A percentile compares a stretch with the other conserved stretches of the same genome.
These are phyloP conservation scores for Colletotrichum plurivorum DNA, from an alignment of 2,329 filamentous ascomycete species.

Conservation along the genomic window DNA sequence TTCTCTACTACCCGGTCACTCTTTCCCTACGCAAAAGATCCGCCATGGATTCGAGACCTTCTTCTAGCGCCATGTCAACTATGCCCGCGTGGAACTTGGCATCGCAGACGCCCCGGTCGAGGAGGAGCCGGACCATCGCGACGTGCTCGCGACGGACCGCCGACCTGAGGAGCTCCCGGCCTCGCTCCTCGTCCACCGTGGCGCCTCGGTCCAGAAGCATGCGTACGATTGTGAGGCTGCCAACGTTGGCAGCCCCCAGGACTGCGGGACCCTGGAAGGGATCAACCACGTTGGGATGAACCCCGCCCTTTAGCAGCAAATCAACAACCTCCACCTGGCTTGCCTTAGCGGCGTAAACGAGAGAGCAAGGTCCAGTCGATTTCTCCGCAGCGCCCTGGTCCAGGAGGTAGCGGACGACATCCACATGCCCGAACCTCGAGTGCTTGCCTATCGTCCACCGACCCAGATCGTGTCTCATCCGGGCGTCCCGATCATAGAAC, in stretches of 20 bases:
- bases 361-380: background rate
- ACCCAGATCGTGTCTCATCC: background rate
- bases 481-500: background rate
- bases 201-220: background rate
- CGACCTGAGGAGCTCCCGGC: background rate
- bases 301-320: background rate
- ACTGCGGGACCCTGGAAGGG: too few species aligned
- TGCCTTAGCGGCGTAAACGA: background rate
- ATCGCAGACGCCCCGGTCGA: background rate
- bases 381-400: background rate
- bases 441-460: background rate
- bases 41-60: background rate
- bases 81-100: background rate
- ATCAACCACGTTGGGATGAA: background rate
- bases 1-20: too few species aligned
- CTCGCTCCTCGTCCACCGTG: background rate
- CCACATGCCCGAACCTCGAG: background rate
- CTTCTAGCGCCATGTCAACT: background rate
- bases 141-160: background rate
- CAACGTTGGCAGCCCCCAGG: background rate
- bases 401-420: background rate
- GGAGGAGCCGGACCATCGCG: background rate
- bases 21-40: background rate
- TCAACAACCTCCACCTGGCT: background rate
- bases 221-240: background rate